These are phyloP conservation scores for Phytophthora pinifolia DNA, from an alignment of 352 stramenopile genomes.

Conservation along the genomic window DNA sequence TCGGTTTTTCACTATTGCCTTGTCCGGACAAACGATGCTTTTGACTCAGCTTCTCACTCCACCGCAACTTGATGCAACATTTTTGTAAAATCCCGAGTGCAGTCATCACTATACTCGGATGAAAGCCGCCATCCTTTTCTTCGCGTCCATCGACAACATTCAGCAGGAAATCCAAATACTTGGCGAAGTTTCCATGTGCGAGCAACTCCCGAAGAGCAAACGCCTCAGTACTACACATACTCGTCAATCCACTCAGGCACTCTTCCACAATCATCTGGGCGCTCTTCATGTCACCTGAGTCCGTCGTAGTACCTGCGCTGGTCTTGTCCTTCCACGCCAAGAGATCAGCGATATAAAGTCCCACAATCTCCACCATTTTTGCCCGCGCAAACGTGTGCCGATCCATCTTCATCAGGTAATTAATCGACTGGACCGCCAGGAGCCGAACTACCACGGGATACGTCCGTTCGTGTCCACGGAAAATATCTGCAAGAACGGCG, in stretches of 20 bases:
- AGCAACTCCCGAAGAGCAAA: conserved; percentile 59
- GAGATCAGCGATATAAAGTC: conserved; percentile 55
- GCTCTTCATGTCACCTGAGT: conserved; percentile 25
- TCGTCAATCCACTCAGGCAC: conserved; percentile 71
- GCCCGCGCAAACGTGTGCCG: conserved; percentile 53
- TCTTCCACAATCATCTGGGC: conserved; percentile 80
- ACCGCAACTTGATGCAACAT: conserved; percentile 72
- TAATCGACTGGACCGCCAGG: conserved; percentile 78
- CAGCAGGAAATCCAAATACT: conserved; percentile 60
- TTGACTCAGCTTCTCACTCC: conserved; percentile 30
- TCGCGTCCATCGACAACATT: conserved; percentile 36
- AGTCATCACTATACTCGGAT: conserved; percentile 65
- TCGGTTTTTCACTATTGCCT: conserved; percentile 5
- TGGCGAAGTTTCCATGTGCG: conserved; percentile 34
- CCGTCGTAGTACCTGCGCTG: conserved; percentile 1
- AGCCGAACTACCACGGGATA: conserved; percentile 55
- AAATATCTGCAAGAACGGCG: conserved; percentile 51
- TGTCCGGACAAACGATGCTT: conserved; percentile 4
- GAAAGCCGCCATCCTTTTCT: conserved; percentile 37
- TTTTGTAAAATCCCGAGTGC: conserved; percentile 71
- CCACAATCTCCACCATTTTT: conserved; percentile 45
- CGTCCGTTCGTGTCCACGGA: conserved; percentile 34
- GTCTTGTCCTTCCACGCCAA: conserved; percentile 36
- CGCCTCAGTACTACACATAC: conserved; percentile 55
- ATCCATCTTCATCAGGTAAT: conserved; percentile 88